Evolutionary conservation across 495 filamentous ascomycete genomes (phyloP).

Genomic region (Daldinia vernicosa): DNA sequence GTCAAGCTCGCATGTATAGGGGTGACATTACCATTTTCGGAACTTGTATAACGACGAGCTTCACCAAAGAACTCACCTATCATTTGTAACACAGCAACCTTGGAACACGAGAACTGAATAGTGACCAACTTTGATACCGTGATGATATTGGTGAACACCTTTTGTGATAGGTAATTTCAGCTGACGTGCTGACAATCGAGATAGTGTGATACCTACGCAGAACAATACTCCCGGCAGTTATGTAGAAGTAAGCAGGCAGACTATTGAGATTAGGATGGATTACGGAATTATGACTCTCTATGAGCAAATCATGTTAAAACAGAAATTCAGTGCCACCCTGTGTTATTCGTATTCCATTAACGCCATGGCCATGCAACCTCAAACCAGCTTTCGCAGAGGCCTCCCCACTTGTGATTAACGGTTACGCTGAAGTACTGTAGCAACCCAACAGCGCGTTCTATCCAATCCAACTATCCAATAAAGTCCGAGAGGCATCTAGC

Average conservation of each 20-base stretch:
- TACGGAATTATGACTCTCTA: conserved; percentile 45
- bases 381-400: conserved; percentile 31
- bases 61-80: neutral
- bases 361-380: conserved; percentile 44
- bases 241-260: conserved; percentile 2
- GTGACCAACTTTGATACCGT: conserved; percentile 3
- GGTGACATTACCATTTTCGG: neutral
- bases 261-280: conserved; percentile 29
- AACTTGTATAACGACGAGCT: neutral
- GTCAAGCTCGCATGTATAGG: conserved; percentile 12
- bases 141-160: conserved; percentile 12
- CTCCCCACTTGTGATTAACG: conserved; percentile 34
- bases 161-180: conserved; percentile 25
- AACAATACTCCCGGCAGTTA: conserved; percentile 9
- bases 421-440: conserved; percentile 35
- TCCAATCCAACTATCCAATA: conserved; percentile 29
- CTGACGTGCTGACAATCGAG: conserved; percentile 7
- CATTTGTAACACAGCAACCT: neutral
- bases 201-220: conserved; percentile 16
- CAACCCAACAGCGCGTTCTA: conserved; percentile 35
- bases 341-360: conserved; percentile 42
- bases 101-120: conserved; percentile 22
- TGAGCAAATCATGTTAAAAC: conserved; percentile 42
- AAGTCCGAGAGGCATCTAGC: conserved; percentile 37
- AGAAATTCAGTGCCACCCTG: conserved; percentile 29